Evolutionary conservation across 345 rosid genomes (phyloP).

Genomic region (Eutrema japonicum): DNA sequence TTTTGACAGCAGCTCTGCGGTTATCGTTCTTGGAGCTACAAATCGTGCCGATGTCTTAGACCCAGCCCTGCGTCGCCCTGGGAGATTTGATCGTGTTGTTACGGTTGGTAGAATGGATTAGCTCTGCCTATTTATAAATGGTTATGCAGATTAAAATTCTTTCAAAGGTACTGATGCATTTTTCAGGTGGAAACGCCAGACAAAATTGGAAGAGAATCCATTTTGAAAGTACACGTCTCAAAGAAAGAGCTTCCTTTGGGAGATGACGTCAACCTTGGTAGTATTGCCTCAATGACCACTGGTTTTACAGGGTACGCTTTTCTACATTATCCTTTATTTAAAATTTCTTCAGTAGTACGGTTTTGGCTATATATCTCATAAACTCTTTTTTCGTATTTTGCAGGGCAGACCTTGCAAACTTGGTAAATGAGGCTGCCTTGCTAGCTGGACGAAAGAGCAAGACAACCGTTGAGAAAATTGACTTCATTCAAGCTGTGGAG

Average conservation of each 20-base stretch:
- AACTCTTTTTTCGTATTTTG: constrained; percentile 19
- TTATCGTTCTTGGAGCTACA: constrained; percentile 97
- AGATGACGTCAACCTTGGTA: constrained; percentile 70
- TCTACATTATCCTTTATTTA: not conserved
- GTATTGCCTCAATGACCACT: constrained; percentile 92
- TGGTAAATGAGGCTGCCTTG: constrained; percentile 98
- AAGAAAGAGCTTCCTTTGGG: constrained; percentile 89
- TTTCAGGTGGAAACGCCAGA: constrained; percentile 93
- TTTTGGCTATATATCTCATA: constrained; percentile 2
- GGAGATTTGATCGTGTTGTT: constrained; percentile 98
- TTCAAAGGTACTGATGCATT: not conserved
- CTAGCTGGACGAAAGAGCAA: constrained; percentile 92
- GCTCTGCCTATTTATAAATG: constrained; percentile 24
- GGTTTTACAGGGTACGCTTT: constrained; percentile 89
- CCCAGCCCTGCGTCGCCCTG: constrained; percentile 94
- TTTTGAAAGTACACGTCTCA: constrained; percentile 75
- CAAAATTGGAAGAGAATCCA: constrained; percentile 89
- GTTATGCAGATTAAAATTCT: constrained; percentile 3
- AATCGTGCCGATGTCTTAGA: constrained; percentile 97
- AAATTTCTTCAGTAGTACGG: not conserved
- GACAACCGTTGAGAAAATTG: constrained; percentile 70
- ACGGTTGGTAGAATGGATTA: constrained; percentile 56
- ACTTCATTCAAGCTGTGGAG: constrained; percentile 96
- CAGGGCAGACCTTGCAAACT: constrained; percentile 98
- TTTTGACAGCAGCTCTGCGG: constrained; percentile 90